Base-by-base conservation (phyloP, 495 filamentous ascomycete genomes). In the Penicillium mononematosum region DNA sequence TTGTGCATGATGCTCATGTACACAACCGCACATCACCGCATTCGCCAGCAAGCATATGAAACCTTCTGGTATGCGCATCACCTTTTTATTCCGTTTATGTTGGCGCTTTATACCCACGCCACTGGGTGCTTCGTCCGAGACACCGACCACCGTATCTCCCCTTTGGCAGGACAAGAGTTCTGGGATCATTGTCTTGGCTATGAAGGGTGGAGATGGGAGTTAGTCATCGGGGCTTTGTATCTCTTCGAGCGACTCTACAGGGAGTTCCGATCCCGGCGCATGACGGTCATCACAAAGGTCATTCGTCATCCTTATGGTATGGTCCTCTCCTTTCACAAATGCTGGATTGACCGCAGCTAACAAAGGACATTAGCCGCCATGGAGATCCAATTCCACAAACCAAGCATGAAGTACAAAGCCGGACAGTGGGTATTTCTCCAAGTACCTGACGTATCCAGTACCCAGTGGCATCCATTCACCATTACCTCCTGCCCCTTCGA, bases 61-160 rank as follows among this genome's bases (percentile, higher is more conserved):
- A 93, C 93, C 1, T 99, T 99, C 68, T 98, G 93, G 94, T 99
- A 99, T 73, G 96, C 90, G 11, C 94, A 99, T 71, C 95, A 99
- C 61, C 83, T 99, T 10, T 97, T 97, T 68, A 88, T 99, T 59
- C 92, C 95, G 14, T 99, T 99, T 75, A 75, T 97, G 67, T 81
- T 99, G 41, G 91, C 81, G 17, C 83, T 98, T 45, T 99, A 99
- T 64, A 98, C 94, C 25, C 94, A 99, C 72, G 92, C 94, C 10
- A 90, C 90, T 14, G 90, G 90, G 42, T 99, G 94, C 72, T 99
- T 99, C 75, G 94, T 98, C 56, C 88, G 91, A 56, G 87, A 95
- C 62, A 86, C 84, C 4, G 62, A 76, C 11, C 58, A 81, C 2
- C 85, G 86, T 10, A 84, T 84, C 62, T 96, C 91, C 5, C 94